Evolutionary conservation across 441 rosid genomes (phyloP).

Genomic region (Gossypium schwendimanii): DNA sequence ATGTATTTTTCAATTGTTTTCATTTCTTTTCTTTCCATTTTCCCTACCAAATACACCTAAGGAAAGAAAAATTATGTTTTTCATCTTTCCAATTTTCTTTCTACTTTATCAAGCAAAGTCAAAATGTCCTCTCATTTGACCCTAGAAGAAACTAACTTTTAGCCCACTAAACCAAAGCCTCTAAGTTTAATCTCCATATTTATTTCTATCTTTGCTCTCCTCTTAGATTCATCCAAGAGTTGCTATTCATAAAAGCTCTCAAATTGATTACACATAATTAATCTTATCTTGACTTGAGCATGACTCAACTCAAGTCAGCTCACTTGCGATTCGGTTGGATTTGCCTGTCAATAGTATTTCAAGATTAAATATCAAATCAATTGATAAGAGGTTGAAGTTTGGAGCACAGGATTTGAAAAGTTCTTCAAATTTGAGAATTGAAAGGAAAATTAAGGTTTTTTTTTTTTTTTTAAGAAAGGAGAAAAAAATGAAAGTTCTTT

Average conservation of each 20-base stretch:
- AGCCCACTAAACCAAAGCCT: slow-evolving; percentile 13
- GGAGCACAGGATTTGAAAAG: slow-evolving; percentile 33
- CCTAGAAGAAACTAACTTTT: too few relatives aligned
- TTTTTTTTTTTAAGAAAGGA: too few relatives aligned
- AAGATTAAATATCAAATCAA: slow-evolving; percentile 36
- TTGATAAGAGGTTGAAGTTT: slow-evolving; percentile 18
- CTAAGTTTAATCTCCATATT: slow-evolving; percentile 11
- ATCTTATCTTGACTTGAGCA: slow-evolving; percentile 51
- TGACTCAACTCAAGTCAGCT: slow-evolving; percentile 58
- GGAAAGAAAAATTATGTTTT: too few relatives aligned
- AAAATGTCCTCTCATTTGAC: slow-evolving; percentile 12
- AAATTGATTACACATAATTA: slow-evolving; percentile 51
- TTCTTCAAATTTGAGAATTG: slow-evolving; percentile 16
- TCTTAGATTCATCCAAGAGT: slow-evolving; percentile 49
- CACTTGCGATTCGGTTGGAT: slow-evolving; percentile 44
- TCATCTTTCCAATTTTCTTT: too few relatives aligned
- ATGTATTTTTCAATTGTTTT: too few relatives aligned
- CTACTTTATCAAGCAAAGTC: not conserved
- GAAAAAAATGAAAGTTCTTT: too few relatives aligned
- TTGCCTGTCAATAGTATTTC: slow-evolving; percentile 31
- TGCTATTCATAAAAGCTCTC: slow-evolving; percentile 29
- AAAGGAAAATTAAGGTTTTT: too few relatives aligned
- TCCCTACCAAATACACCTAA: too few relatives aligned
- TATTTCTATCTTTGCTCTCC: slow-evolving; percentile 22
- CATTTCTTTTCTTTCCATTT: too few relatives aligned